A percentile compares a stretch with the other conserved stretches of the same genome.
Evolutionary conservation across 306 rosid species (phyloP).

Genomic region (Cucurbita moschata): DNA sequence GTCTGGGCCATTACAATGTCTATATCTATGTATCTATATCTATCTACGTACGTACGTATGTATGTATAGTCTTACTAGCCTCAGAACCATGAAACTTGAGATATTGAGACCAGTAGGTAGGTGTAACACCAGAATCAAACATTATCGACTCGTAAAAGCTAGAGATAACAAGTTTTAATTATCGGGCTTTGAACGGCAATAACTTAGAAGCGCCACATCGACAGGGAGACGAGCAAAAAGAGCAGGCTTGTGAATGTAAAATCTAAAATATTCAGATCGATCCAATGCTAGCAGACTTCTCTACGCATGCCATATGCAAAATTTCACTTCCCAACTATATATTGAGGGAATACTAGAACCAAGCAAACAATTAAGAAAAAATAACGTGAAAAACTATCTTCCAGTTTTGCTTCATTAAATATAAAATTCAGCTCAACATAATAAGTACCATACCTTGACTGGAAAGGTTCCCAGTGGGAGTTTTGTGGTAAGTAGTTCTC

Average conservation of each 20-base stretch:
- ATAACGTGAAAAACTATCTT: background rate
- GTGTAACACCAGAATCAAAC: background rate
- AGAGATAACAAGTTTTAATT: background rate
- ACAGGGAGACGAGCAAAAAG: background rate
- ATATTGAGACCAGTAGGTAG: background rate
- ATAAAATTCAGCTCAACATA: background rate
- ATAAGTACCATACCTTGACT: conserved; percentile 55
- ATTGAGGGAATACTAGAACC: background rate
- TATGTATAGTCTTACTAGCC: background rate
- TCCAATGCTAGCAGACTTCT: background rate
- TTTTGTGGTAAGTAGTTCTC: conserved; percentile 94
- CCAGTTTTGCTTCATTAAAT: background rate
- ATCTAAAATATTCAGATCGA: background rate
- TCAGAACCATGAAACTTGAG: background rate
- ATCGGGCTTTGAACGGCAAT: background rate
- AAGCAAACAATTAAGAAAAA: background rate
- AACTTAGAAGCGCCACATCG: no score
- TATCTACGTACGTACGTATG: no score
- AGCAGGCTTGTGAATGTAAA: background rate
- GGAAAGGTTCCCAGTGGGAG: conserved; percentile 97
- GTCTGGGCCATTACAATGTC: no score
- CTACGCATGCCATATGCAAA: background rate
- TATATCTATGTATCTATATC: background rate
- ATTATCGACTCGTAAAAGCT: background rate
- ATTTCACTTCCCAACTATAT: no score